A percentile compares a stretch with the other conserved stretches of the same genome.
phyloP scores from a whole-genome alignment of 2,329 filamentous ascomycete genomes.

The Aspergillus sp. region DNA sequence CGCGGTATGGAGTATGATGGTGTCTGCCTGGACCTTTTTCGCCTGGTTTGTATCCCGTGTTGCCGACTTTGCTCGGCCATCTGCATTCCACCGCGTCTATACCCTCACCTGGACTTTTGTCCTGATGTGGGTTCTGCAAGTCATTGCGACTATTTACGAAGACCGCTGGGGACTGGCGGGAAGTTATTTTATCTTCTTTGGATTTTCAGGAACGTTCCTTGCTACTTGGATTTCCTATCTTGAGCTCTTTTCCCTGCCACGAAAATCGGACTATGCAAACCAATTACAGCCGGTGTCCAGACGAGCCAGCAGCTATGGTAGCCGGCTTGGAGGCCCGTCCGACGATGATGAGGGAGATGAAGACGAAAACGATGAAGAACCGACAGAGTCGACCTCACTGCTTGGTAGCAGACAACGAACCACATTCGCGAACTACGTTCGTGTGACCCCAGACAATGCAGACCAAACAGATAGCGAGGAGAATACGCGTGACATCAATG shows the following conservation, averaged over 20 bases:
- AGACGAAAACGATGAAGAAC: constrained; percentile 37
- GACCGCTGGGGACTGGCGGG: constrained; percentile 70
- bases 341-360: constrained; percentile 41
- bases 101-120: constrained; percentile 80
- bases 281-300: constrained; percentile 50
- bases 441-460: constrained; percentile 31
- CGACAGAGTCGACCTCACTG: constrained; percentile 59
- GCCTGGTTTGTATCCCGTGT: constrained; percentile 82
- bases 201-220: constrained; percentile 72
- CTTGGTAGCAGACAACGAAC: constrained; percentile 51
- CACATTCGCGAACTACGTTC: constrained; percentile 58
- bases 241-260: constrained; percentile 75
- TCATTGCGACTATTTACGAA: constrained; percentile 72
- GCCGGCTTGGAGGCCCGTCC: constrained; percentile 44
- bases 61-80: constrained; percentile 77
- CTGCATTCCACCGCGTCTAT: constrained; percentile 81
- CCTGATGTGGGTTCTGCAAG: constrained; percentile 70
- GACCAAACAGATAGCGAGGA: constrained; percentile 28
- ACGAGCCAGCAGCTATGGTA: constrained; percentile 37
- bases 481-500: constrained; percentile 32
- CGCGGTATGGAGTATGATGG: constrained; percentile 83
- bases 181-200: constrained; percentile 79
- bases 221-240: constrained; percentile 73
- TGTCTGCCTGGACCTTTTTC: constrained; percentile 74
- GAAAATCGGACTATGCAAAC: constrained; percentile 68